Percentiles rank a stretch among this genome's conserved stretches.
Evolutionary conservation across 148 eudicot genomes (phyloP).

Genomic region (Fagopyrum tataricum): DNA sequence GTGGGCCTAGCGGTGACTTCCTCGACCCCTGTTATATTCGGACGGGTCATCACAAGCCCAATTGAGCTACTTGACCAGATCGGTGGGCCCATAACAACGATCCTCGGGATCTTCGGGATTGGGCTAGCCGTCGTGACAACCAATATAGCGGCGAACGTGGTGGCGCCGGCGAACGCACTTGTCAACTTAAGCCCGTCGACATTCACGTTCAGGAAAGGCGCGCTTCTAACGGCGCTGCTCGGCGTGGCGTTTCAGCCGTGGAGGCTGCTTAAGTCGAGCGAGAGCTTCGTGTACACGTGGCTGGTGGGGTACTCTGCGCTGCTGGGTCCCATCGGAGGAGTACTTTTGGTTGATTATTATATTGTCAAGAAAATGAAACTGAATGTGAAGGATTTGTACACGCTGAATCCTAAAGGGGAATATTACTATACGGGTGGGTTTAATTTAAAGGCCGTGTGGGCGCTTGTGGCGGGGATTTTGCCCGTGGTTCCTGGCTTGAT

Average conservation of each 20-base stretch:
- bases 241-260: slow-evolving; percentile 92
- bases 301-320: slow-evolving; percentile 89
- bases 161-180: slow-evolving; percentile 93
- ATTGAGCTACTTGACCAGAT: slow-evolving; percentile 66
- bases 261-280: slow-evolving; percentile 84
- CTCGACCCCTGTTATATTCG: slow-evolving; percentile 72
- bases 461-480: slow-evolving; percentile 60
- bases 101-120: slow-evolving; percentile 69
- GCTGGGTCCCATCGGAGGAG: slow-evolving; percentile 84
- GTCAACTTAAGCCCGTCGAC: slow-evolving; percentile 80
- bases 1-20: slow-evolving; percentile 92
- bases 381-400: slow-evolving; percentile 48
- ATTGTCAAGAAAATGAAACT: slow-evolving; percentile 40
- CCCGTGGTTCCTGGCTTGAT: slow-evolving; percentile 86
- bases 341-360: slow-evolving; percentile 80
- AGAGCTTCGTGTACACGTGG: slow-evolving; percentile 97
- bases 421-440: slow-evolving; percentile 74
- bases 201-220: slow-evolving; percentile 75
- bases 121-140: slow-evolving; percentile 89
- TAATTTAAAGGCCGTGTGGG: slow-evolving; percentile 61
- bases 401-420: slow-evolving; percentile 41
- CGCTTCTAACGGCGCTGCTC: slow-evolving; percentile 72
- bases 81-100: slow-evolving; percentile 57
- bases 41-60: slow-evolving; percentile 69
- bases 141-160: slow-evolving; percentile 92